These are phyloP conservation scores for Danielia reshetovae DNA, from an alignment of 805 yeast genomes.

Conservation along the genomic window DNA sequence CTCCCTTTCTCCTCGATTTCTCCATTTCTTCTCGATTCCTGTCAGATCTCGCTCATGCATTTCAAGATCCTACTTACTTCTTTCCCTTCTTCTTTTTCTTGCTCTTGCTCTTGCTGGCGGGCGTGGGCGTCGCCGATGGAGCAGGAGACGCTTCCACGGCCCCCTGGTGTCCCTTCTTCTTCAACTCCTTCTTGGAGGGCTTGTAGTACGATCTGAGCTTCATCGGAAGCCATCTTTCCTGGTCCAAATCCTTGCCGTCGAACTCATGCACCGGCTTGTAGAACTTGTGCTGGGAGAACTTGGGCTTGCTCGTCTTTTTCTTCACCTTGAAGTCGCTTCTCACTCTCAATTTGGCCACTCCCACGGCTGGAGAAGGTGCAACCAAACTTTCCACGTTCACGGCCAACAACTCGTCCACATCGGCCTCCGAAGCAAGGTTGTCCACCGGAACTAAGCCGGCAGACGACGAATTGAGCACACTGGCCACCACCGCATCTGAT, in stretches of 20 bases:
- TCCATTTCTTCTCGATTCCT: too few species aligned
- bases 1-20: too few species aligned
- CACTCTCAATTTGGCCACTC: conserved; percentile 2
- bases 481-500: conserved; percentile 23
- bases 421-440: conserved; percentile 14
- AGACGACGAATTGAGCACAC: conserved; percentile 18
- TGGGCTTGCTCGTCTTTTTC: conserved; percentile 21
- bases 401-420: conserved; percentile 30
- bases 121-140: conserved; percentile 21
- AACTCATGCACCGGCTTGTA: conserved; percentile 11
- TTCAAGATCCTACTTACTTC: conserved; percentile 13
- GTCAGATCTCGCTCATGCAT: background rate
- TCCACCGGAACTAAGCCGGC: conserved; percentile 18
- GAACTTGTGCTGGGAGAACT: conserved; percentile 14
- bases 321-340: conserved; percentile 13
- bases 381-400: conserved; percentile 25
- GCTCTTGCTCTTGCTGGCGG: conserved; percentile 15
- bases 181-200: conserved; percentile 45
- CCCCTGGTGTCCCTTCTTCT: conserved; percentile 18
- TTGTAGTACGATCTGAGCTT: conserved; percentile 81
- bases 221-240: conserved; percentile 89
- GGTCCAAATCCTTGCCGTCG: conserved; percentile 28
- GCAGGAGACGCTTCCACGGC: conserved; percentile 17
- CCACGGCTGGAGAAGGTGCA: conserved; percentile 10
- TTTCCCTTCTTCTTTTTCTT: conserved; percentile 17